phyloP scores from a whole-genome alignment of 164 flowering plant species.

The Chloranthus sessilifolius region DNA sequence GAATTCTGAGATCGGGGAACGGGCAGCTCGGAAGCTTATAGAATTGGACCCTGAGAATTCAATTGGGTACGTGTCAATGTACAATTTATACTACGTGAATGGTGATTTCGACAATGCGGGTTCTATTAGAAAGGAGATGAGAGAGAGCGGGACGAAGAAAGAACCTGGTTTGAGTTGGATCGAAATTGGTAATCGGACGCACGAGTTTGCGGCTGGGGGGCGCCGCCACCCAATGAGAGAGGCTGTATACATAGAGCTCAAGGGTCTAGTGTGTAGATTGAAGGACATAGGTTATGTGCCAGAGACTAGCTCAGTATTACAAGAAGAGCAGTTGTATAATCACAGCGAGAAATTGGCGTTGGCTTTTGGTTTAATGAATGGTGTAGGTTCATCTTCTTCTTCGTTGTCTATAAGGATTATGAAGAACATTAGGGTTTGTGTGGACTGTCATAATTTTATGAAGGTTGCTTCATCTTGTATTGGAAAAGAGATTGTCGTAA shows the following conservation, averaged over 20 bases:
- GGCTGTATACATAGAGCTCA: conserved; percentile 31
- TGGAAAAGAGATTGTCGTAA: conserved; percentile 56
- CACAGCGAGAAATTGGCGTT: conserved; percentile 87
- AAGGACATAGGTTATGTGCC: conserved; percentile 66
- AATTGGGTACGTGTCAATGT: conserved; percentile 53
- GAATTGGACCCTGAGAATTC: conserved; percentile 62
- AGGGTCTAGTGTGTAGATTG: conserved; percentile 31
- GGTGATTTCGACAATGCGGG: conserved; percentile 49
- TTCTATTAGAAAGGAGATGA: conserved; percentile 52
- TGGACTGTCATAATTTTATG: conserved; percentile 78
- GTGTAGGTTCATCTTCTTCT: conserved; percentile 2
- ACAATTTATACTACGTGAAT: conserved; percentile 52
- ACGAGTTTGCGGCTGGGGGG: conserved; percentile 81
- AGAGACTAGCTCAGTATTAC: conserved; percentile 47
- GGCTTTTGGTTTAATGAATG: conserved; percentile 49
- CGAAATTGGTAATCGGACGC: conserved; percentile 49
- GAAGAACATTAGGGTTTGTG: conserved; percentile 71
- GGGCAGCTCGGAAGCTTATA: conserved; percentile 44
- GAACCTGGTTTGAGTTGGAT: conserved; percentile 87
- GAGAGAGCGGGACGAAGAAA: conserved; percentile 42
- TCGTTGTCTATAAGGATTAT: conserved; percentile 38
- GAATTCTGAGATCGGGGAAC: conserved; percentile 40
- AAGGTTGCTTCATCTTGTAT: conserved; percentile 51
- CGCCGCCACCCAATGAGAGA: conserved; percentile 38
- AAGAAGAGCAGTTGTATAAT: conserved; percentile 50